Evolutionary conservation across 2,329 filamentous ascomycete genomes (phyloP), one percentile per base, ranked within the genome.

Genomic region (Fusarium albidum): DNA sequence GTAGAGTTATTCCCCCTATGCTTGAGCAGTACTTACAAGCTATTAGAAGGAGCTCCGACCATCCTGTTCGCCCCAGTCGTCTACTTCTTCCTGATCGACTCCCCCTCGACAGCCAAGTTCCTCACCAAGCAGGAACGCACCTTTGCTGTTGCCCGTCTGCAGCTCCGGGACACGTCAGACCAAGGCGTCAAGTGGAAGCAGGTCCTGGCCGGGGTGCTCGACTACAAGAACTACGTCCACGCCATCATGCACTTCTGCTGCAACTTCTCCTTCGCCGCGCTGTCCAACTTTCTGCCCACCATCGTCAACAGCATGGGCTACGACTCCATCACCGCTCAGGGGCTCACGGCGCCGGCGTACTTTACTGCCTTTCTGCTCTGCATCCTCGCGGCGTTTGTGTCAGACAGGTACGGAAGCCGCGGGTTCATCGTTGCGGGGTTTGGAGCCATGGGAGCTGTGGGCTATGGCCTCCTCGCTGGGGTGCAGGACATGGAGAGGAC

Each of bases 231-330:
- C 1, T 64, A 64, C 9, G 26, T 64, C 2, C 61, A 64, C 6
- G 46, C 61, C 0, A 13, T 61, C 0, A 64, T 64, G 1, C 60
- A 61, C 21, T 64, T 64, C 15, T 64, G 61, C 15, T 64, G 60
- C 6, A 64, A 64, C 34, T 64, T 52, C 21, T 64, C 61, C 0
- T 64, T 64, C 4, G 60, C 60, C 0, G 54, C 49, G 7, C 18
- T 64, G 0, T 50, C 61, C 4, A 64, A 64, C 5, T 64, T 64
- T 3, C 51, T 64, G 0, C 61, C 61, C 0, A 61, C 60, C 0
- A 64, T 64, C 3, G 49, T 64, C 0, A 34, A 52, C 3, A 29
- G 21, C 0, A 41, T 64, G 9, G 60, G 61, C 0, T 64, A 64
- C 0, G 48, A 44, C 6, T 55, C 42, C 0, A 45, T 64, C 1